Conservation (phyloP, 306 rosid genomes). For the Corylus avellana region DNA sequence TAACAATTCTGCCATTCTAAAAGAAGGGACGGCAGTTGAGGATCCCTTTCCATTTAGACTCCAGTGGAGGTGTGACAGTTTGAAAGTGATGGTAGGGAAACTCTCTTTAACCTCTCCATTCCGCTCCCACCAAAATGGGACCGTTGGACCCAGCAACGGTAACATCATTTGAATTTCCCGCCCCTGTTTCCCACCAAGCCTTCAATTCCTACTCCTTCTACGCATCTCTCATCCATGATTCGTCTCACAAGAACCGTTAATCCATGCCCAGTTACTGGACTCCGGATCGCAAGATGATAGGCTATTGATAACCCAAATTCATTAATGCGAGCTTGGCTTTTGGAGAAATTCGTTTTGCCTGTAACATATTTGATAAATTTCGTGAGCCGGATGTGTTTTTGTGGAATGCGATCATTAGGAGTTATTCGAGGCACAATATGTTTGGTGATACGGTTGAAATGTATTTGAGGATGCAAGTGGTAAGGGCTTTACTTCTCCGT, state of each 20-base stretch:
- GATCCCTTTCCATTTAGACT: too few species aligned
- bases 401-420: conserved; percentile 68
- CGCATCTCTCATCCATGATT: conserved; percentile 45
- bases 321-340: conserved; percentile 44
- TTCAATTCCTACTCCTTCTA: conserved; percentile 31
- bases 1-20: too few species aligned
- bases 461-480: conserved; percentile 51
- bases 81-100: neutral
- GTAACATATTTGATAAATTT: conserved; percentile 62
- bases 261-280: conserved; percentile 45
- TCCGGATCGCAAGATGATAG: conserved; percentile 39
- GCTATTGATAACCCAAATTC: conserved; percentile 47
- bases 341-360: conserved; percentile 50
- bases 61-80: too few species aligned
- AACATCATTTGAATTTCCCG: conserved; percentile 23
- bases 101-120: conserved; percentile 10
- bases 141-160: neutral
- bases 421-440: conserved; percentile 44
- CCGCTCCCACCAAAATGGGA: conserved; percentile 32
- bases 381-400: conserved; percentile 42
- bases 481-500: conserved; percentile 55
- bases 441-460: conserved; percentile 33
- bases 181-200: conserved; percentile 2
- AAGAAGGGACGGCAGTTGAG: too few species aligned
- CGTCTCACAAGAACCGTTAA: conserved; percentile 43